phyloP scores from a whole-genome alignment of 805 yeast genomes.

The Clavispora carvajalis region DNA sequence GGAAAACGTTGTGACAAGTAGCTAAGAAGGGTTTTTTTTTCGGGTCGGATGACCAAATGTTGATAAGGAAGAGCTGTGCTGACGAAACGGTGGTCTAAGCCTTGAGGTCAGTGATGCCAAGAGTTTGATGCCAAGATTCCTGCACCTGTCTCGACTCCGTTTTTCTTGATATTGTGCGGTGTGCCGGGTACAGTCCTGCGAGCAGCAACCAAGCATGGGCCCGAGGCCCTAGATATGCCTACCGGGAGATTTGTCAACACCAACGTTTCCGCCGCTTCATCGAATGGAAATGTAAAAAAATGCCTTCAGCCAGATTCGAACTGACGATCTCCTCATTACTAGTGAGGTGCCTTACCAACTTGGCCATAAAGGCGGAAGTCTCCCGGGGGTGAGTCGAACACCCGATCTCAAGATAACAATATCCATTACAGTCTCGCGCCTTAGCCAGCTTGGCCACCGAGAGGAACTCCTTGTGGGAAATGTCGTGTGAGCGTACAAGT shows the following conservation, averaged over 20 bases:
- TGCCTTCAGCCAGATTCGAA: constrained; percentile 30
- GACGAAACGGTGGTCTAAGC: not conserved
- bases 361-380: constrained; percentile 20
- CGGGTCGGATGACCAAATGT: not conserved
- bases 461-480: constrained; percentile 21
- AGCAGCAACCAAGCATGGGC: not conserved
- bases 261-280: too few species aligned
- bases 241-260: too few species aligned
- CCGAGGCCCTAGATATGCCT: too few species aligned
- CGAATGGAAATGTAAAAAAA: constrained; percentile 8
- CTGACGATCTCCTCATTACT: constrained; percentile 27
- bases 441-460: constrained; percentile 47
- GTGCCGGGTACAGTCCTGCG: not conserved
- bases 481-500: too few species aligned
- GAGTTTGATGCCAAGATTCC: constrained; percentile 7
- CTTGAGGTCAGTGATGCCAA: constrained; percentile 4
- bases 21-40: too few species aligned
- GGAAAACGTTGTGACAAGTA: too few species aligned
- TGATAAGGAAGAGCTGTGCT: not conserved
- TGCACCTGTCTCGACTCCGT: not conserved
- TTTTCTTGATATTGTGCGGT: not conserved
- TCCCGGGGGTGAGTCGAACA: constrained; percentile 49
- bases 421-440: constrained; percentile 45
- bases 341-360: constrained; percentile 10
- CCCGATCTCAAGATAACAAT: constrained; percentile 45